Percentiles rank a stretch among this genome's conserved stretches.
Evolutionary conservation across 176 grass and related monocot genomes (phyloP).

Genomic region (Avena atlantica): DNA sequence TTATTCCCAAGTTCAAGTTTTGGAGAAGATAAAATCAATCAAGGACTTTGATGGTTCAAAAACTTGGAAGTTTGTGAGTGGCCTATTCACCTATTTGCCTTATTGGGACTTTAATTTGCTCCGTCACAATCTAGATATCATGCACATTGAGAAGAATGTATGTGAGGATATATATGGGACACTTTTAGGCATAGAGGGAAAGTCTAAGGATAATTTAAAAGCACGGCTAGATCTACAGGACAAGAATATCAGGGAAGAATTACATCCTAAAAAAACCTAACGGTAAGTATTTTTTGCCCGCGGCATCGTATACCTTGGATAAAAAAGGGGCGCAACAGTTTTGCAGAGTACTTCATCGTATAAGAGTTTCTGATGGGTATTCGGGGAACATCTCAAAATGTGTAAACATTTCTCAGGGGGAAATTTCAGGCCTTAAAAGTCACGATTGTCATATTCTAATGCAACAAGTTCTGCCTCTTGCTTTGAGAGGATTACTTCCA

Average conservation of each 20-base stretch:
- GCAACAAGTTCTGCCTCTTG: not conserved
- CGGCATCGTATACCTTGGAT: conserved; percentile 18
- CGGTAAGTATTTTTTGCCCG: conserved; percentile 21
- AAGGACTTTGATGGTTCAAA: not conserved
- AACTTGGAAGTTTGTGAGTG: not conserved
- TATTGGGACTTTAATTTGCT: conserved; percentile 1
- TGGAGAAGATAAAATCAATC: not conserved
- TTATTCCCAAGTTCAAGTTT: not conserved
- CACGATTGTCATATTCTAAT: conserved; percentile 5
- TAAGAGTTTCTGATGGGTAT: not conserved
- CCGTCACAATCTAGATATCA: not conserved
- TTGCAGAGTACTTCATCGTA: not conserved
- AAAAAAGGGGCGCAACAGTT: not conserved
- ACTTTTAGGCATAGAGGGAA: not conserved
- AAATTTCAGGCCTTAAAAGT: not conserved
- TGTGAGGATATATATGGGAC: not conserved
- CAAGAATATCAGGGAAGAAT: not conserved
- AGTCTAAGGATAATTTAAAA: conserved; percentile 35
- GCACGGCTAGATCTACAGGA: conserved; percentile 2
- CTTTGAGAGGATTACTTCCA: not conserved
- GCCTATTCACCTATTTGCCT: not conserved
- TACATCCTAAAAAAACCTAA: conserved; percentile 24
- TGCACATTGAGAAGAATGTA: conserved; percentile 2
- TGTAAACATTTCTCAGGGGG: not conserved
- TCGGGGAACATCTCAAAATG: conserved; percentile 2